phyloP scores from a whole-genome alignment of 345 rosid species.

The Populus nigra region DNA sequence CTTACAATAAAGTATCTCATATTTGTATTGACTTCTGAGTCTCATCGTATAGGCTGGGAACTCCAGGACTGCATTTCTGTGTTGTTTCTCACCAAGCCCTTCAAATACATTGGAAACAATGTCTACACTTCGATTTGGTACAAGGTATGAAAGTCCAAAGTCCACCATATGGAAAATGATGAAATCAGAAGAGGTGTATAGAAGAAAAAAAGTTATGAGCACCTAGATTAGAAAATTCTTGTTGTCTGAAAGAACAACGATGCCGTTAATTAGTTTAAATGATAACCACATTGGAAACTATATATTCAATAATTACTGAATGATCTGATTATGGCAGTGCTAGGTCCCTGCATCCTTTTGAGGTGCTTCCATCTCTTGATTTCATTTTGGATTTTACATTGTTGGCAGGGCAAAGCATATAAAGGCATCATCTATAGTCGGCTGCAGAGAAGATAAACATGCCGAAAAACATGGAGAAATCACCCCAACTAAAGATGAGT shows the following conservation, averaged over 20 bases:
- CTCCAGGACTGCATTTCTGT: constrained; percentile 72
- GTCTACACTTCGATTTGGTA: constrained; percentile 87
- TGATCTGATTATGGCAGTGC: background rate
- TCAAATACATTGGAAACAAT: constrained; percentile 77
- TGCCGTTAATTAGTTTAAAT: background rate
- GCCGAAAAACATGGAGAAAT: constrained; percentile 32
- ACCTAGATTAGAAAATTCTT: background rate
- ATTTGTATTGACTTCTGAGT: constrained; percentile 7
- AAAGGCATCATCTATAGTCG: constrained; percentile 54
- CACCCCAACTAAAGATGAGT: constrained; percentile 39
- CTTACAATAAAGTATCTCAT: background rate
- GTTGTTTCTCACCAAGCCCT: constrained; percentile 91
- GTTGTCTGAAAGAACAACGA: background rate
- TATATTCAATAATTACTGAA: background rate
- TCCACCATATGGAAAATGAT: background rate
- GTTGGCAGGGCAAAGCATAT: constrained; percentile 78
- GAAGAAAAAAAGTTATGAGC: background rate
- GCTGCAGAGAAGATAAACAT: constrained; percentile 38
- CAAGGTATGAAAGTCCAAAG: constrained; percentile 48
- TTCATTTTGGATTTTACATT: constrained; percentile 1
- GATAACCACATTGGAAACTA: background rate
- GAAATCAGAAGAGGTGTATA: background rate
- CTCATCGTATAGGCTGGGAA: constrained; percentile 64
- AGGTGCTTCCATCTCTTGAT: background rate
- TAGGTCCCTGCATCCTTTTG: background rate